These are phyloP conservation scores for Pyrenochaeta sp. DNA, from an alignment of 2,329 filamentous ascomycete species.

Conservation along the genomic window DNA sequence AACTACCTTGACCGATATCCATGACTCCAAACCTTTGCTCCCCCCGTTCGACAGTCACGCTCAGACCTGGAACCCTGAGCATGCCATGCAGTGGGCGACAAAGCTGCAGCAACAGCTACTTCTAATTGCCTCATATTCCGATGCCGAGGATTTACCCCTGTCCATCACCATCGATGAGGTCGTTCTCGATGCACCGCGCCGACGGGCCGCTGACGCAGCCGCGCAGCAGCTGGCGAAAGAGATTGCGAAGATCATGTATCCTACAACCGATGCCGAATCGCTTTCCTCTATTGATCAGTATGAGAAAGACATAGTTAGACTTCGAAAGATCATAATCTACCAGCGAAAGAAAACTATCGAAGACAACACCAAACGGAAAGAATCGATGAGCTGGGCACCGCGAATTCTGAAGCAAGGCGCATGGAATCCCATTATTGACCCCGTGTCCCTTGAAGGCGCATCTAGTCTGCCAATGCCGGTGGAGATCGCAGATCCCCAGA, in stretches of 20 bases:
- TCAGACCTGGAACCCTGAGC: not conserved
- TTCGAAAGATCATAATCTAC: slow-evolving; percentile 26
- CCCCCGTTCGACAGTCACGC: not conserved
- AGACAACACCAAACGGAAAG: slow-evolving; percentile 26
- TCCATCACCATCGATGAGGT: slow-evolving; percentile 23
- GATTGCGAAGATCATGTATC: slow-evolving; percentile 34
- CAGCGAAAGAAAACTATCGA: slow-evolving; percentile 30
- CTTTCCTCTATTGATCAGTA: slow-evolving; percentile 36
- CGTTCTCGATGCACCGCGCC: slow-evolving; percentile 37
- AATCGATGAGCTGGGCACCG: slow-evolving; percentile 32
- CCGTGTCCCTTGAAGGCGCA: slow-evolving; percentile 41
- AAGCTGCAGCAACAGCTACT: slow-evolving; percentile 19
- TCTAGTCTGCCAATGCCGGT: slow-evolving; percentile 50
- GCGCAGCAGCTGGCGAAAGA: slow-evolving; percentile 25
- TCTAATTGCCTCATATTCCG: slow-evolving; percentile 12
- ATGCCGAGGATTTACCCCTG: slow-evolving; percentile 15
- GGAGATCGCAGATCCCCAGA: slow-evolving; percentile 40
- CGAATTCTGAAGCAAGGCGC: slow-evolving; percentile 44
- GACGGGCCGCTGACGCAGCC: slow-evolving; percentile 25
- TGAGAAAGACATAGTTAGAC: slow-evolving; percentile 38
- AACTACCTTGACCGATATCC: not conserved
- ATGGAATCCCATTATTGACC: slow-evolving; percentile 44
- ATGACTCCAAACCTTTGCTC: not conserved
- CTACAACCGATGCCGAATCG: slow-evolving; percentile 16
- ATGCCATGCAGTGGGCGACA: slow-evolving; percentile 16